Evolutionary conservation across 345 rosid genomes (phyloP).

Genomic region (Citrus sinensis): DNA sequence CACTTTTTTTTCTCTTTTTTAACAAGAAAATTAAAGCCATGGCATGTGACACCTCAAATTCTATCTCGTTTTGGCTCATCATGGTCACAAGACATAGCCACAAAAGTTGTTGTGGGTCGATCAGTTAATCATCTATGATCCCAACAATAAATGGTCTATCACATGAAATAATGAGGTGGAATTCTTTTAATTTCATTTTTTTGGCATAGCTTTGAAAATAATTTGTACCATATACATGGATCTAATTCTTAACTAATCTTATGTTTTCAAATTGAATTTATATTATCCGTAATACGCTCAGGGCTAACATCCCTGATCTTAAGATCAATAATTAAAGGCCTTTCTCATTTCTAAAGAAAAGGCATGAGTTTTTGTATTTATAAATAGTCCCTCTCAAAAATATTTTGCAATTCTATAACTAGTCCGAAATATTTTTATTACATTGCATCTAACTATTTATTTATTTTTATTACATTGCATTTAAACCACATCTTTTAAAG

Average conservation of each 20-base stretch:
- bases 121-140: not conserved
- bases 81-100: not conserved
- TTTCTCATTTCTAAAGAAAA: not conserved
- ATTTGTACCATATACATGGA: not conserved
- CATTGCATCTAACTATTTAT: too few species aligned
- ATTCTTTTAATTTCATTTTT: not conserved
- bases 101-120: not conserved
- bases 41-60: conserved; percentile 1
- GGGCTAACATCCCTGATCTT: not conserved
- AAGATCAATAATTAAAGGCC: not conserved
- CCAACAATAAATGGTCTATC: not conserved
- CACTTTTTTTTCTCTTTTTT: not conserved
- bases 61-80: not conserved
- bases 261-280: too few species aligned
- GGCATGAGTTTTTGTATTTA: not conserved
- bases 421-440: too few species aligned
- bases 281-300: not conserved
- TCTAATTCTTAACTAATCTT: not conserved
- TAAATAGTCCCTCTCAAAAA: not conserved
- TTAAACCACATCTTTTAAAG: too few species aligned
- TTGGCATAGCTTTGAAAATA: not conserved
- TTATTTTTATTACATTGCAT: too few species aligned
- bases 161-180: not conserved
- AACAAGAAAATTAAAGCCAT: not conserved
- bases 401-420: too few species aligned